phyloP scores from a whole-genome alignment of 2,329 filamentous ascomycete genomes.

The Ascocoryne sarcoides region DNA sequence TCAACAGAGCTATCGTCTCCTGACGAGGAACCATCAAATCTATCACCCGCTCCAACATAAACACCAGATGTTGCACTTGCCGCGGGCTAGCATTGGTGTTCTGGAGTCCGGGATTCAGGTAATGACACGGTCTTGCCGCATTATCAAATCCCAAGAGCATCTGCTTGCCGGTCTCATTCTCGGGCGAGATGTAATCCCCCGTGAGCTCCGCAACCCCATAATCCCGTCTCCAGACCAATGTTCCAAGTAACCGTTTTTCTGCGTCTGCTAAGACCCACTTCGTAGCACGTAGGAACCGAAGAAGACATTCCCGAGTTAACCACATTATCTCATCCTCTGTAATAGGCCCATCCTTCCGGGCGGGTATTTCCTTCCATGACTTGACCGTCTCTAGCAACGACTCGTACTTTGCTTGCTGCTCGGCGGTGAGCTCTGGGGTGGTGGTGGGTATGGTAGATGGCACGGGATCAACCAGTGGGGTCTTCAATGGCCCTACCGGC shows the following conservation, averaged over 20 bases:
- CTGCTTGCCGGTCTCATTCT: conserved; percentile 97
- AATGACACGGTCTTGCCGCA: conserved; percentile 76
- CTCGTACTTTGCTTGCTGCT: conserved; percentile 77
- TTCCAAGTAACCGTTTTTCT: conserved; percentile 68
- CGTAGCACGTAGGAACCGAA: conserved; percentile 86
- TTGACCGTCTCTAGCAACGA: conserved; percentile 62
- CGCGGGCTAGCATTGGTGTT: conserved; percentile 82
- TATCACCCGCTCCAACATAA: conserved; percentile 85
- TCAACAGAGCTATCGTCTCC: conserved; percentile 77
- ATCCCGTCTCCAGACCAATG: conserved; percentile 80
- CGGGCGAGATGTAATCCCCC: conserved; percentile 78
- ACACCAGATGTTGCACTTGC: conserved; percentile 90
- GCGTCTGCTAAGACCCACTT: conserved; percentile 79
- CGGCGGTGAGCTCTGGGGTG: conserved; percentile 55
- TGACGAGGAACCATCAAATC: conserved; percentile 82
- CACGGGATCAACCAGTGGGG: conserved; percentile 24
- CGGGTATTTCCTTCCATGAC: conserved; percentile 62
- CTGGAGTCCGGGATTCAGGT: conserved; percentile 81
- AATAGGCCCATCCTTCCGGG: conserved; percentile 55
- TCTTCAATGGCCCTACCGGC: conserved; percentile 34
- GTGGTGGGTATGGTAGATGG: conserved; percentile 32
- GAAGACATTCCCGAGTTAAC: conserved; percentile 83
- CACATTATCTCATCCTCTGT: conserved; percentile 78
- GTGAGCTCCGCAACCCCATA: conserved; percentile 72
- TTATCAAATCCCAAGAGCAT: conserved; percentile 82